phyloP scores from a whole-genome alignment of 73 alveolate genomes.

The Stentor roeselii region DNA sequence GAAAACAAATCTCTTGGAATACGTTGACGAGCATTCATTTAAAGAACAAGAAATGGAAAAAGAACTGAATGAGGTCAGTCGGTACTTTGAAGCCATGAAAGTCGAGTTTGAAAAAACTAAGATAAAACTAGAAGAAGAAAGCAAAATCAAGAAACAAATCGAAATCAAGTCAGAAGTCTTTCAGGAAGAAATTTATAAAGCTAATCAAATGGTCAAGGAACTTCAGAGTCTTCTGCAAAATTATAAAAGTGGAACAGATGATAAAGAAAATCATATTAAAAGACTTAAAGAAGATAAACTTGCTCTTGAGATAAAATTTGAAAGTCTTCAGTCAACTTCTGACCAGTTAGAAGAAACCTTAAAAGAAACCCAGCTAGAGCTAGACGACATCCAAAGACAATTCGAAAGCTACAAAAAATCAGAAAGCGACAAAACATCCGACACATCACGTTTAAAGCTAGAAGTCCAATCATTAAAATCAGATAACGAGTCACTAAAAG shows the following conservation, averaged over 20 bases:
- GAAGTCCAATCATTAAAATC: not conserved
- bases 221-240: not conserved
- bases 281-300: not conserved
- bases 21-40: conserved; percentile 42
- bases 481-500: not conserved
- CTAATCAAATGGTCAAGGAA: conserved; percentile 3
- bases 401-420: not conserved
- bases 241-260: conserved; percentile 18
- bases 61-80: conserved; percentile 19
- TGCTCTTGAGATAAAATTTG: not conserved
- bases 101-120: not conserved
- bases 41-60: conserved; percentile 28
- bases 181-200: not conserved
- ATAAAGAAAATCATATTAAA: not conserved
- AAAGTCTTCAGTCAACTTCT: not conserved
- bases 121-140: not conserved
- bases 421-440: not conserved
- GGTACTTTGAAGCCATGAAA: not conserved
- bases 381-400: not conserved
- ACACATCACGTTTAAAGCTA: not conserved
- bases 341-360: not conserved
- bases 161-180: not conserved
- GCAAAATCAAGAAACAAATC: not conserved
- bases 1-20: conserved; percentile 55
- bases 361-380: conserved; percentile 15